Evolutionary conservation across 257 asterid genomes (phyloP).

Genomic region (Rubia yunnanensis): DNA sequence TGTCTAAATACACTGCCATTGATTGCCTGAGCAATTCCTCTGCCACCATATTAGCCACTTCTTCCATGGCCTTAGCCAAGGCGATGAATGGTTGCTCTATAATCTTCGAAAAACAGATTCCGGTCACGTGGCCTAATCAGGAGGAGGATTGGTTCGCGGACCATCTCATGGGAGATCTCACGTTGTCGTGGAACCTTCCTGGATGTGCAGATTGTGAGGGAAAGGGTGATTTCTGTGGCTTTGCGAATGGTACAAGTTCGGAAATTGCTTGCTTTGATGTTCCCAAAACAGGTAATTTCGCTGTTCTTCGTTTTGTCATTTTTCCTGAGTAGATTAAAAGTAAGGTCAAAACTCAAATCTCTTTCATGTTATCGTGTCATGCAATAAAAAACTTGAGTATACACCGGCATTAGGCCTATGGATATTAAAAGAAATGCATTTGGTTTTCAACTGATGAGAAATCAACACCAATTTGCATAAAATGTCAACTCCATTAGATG

Average conservation of each 20-base stretch:
- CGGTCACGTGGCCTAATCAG: slow-evolving; percentile 29
- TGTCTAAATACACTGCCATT: slow-evolving; percentile 20
- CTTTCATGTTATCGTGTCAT: background rate
- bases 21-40: slow-evolving; percentile 65
- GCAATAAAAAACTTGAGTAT: background rate
- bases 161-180: slow-evolving; percentile 20
- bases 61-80: slow-evolving; percentile 20
- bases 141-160: slow-evolving; percentile 15
- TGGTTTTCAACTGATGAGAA: slow-evolving; percentile 10
- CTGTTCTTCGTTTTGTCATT: background rate
- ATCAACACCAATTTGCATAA: background rate
- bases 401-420: background rate
- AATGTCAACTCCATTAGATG: slow-evolving; percentile 4
- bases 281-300: slow-evolving; percentile 21
- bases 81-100: slow-evolving; percentile 35
- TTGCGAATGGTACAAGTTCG: slow-evolving; percentile 6
- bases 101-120: slow-evolving; percentile 26
- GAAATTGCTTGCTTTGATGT: slow-evolving; percentile 17
- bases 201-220: slow-evolving; percentile 32
- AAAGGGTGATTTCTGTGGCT: slow-evolving; percentile 22
- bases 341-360: background rate
- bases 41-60: slow-evolving; percentile 33
- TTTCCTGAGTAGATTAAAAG: background rate
- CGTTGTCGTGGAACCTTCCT: slow-evolving; percentile 36
- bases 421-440: background rate